Conservation (phyloP, 768 basidiomycete species). For the Termitomyces heimii region DNA sequence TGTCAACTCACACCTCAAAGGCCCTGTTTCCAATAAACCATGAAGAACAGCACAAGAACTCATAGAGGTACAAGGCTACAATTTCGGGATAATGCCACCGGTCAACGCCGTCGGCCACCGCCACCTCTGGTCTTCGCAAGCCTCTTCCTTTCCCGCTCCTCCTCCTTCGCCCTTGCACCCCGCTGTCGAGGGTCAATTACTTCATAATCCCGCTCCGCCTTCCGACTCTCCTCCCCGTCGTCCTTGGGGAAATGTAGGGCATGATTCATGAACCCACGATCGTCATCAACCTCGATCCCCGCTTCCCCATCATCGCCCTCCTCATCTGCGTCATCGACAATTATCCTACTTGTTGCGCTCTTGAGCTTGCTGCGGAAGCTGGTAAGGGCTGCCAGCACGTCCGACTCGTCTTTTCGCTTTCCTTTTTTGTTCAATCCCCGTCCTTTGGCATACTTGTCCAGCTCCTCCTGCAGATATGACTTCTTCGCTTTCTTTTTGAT, state of each 20-base stretch:
- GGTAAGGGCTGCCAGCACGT: conserved; percentile 61
- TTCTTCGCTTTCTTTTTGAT: conserved; percentile 51
- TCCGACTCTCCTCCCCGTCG: conserved; percentile 64
- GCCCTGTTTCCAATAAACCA: neutral
- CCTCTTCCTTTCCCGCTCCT: conserved; percentile 65
- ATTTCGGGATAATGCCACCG: neutral
- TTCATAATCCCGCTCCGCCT: conserved; percentile 83
- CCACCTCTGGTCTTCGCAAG: conserved; percentile 28
- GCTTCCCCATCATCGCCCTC: conserved; percentile 32
- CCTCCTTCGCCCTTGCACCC: conserved; percentile 69
- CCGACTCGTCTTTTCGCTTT: conserved; percentile 60
- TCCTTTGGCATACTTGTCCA: conserved; percentile 72
- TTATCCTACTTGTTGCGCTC: conserved; percentile 24
- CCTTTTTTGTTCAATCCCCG: conserved; percentile 52
- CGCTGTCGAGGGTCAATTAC: conserved; percentile 81
- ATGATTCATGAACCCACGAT: conserved; percentile 70
- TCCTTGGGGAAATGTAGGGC: conserved; percentile 74
- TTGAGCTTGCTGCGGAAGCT: conserved; percentile 72
- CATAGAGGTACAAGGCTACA: neutral
- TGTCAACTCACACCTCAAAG: neutral
- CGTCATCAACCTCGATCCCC: conserved; percentile 74
- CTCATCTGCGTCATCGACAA: conserved; percentile 13
- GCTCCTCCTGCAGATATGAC: conserved; percentile 75
- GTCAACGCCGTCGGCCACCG: conserved; percentile 21
- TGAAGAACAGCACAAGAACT: neutral